phyloP scores from a whole-genome alignment of 768 basidiomycete genomes.

The Naganishia randhawae region DNA sequence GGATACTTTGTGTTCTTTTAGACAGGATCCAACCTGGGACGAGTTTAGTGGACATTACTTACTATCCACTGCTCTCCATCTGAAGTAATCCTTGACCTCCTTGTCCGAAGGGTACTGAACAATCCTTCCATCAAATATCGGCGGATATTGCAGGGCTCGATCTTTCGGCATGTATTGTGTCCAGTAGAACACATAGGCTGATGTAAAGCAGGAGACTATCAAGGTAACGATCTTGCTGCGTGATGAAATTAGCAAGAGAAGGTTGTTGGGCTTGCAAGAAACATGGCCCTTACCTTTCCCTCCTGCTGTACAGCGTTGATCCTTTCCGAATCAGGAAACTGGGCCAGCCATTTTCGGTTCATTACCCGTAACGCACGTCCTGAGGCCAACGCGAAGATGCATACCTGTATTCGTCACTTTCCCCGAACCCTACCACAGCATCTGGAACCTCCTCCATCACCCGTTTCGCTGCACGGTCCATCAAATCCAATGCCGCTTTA shows the following conservation, averaged over 20 bases:
- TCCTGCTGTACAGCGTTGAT: slow-evolving; percentile 75
- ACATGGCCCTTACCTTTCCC: slow-evolving; percentile 53
- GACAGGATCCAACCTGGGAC: not conserved
- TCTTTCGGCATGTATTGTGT: slow-evolving; percentile 67
- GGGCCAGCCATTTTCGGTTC: not conserved
- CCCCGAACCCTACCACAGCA: slow-evolving; percentile 82
- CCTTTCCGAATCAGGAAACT: slow-evolving; percentile 82
- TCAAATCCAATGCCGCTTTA: slow-evolving; percentile 72
- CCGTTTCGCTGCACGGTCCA: slow-evolving; percentile 81
- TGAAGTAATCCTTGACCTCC: slow-evolving; percentile 83
- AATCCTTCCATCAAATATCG: slow-evolving; percentile 86
- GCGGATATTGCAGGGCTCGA: slow-evolving; percentile 67
- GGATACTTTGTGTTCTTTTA: slow-evolving; percentile 25
- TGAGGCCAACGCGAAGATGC: slow-evolving; percentile 28
- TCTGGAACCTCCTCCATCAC: slow-evolving; percentile 81
- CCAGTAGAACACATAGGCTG: slow-evolving; percentile 87
- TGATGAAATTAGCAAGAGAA: not conserved
- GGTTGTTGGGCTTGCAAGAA: not conserved
- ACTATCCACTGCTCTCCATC: slow-evolving; percentile 97
- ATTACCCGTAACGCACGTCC: not conserved
- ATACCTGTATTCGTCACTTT: slow-evolving; percentile 95
- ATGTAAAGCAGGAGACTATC: slow-evolving; percentile 81
- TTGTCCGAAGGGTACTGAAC: slow-evolving; percentile 70
- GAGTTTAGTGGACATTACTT: slow-evolving; percentile 45
- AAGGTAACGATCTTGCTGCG: slow-evolving; percentile 78